phyloP scores from a whole-genome alignment of 2,329 filamentous ascomycete genomes.

The Epichloe amarillans region DNA sequence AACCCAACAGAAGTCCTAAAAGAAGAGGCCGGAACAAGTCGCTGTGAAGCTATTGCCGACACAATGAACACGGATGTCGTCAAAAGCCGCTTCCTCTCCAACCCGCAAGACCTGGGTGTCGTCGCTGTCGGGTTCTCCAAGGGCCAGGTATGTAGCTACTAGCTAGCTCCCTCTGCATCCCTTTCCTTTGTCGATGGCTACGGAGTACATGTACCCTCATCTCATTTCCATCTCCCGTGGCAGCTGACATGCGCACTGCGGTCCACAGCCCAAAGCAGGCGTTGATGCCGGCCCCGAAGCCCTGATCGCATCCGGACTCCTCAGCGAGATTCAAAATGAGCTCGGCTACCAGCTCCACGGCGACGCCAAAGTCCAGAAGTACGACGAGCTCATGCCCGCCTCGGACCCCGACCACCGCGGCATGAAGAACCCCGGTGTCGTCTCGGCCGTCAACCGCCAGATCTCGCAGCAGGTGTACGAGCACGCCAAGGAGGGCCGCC shows the following conservation, averaged over 20 bases:
- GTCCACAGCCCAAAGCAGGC: slow-evolving; percentile 66
- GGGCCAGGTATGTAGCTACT: slow-evolving; percentile 57
- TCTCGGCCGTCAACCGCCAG: slow-evolving; percentile 69
- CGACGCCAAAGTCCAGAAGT: slow-evolving; percentile 70
- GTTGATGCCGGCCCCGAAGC: slow-evolving; percentile 85
- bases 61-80: slow-evolving; percentile 41
- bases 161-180: neutral
- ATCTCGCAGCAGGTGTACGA: slow-evolving; percentile 78
- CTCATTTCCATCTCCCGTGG: too few species aligned
- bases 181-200: neutral
- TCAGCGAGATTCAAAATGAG: slow-evolving; percentile 70
- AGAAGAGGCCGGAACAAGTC: too few species aligned
- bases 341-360: slow-evolving; percentile 81
- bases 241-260: too few species aligned
- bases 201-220: too few species aligned
- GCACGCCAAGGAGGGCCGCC: slow-evolving; percentile 68
- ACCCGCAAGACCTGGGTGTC: slow-evolving; percentile 70
- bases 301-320: slow-evolving; percentile 76
- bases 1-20: slow-evolving; percentile 1
- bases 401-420: slow-evolving; percentile 67
- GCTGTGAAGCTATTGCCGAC: neutral
- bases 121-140: slow-evolving; percentile 95
- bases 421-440: slow-evolving; percentile 89
- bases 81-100: slow-evolving; percentile 62
- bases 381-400: slow-evolving; percentile 58